Base-by-base conservation (phyloP, 306 rosid genomes). In the Glycine latifolia region DNA sequence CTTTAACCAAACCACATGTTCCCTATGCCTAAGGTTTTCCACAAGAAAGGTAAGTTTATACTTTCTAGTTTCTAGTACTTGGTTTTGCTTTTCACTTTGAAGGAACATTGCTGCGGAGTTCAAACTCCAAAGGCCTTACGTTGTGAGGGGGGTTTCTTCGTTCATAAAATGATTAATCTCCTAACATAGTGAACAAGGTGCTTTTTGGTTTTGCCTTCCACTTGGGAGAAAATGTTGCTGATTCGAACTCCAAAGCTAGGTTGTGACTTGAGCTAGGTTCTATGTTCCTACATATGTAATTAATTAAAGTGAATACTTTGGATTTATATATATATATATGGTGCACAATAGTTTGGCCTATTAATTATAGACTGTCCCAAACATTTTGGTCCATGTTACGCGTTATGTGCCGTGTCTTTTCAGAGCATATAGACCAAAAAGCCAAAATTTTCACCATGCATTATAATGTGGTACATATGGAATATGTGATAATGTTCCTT, bases 1-100 rank as follows among this genome's bases (percentile, higher is more conserved):
- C 85, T 92, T 90, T 88, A 88, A 73, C 92, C 77, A 84, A 72
- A 85, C 95, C 81, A 75, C n/a, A 73, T 90, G 95, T 88, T 82
- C 82, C 92, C 78, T 58, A 74, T 46, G 49, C 56, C 54, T 47
- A 67, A 53, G 65, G 72, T 62, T 67, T 61, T 56, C 78, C 49
- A 66, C 79, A 77, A 62, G 75, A 80, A 87, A 72, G 81, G 43
- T 81, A 26, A 61, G 74, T 60, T 67, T 37, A 3, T 37, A 37
- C 41, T 37, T 39, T 76, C 12, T 26, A 26, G 31, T 26, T 26
- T 26, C 31, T 56, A 68, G 83, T 75, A 79, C 71, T 71, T 80
- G 43, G 73, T 49, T 84, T 82, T 80, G 67, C 61, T 75, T 77
- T 81, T 67, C 78, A 65, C 86, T 89, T 84, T 82, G 79, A 73